Percentiles rank a stretch among this genome's conserved stretches.
These are phyloP conservation scores for Syzygium grande DNA, from an alignment of 345 rosid species.

Conservation along the genomic window DNA sequence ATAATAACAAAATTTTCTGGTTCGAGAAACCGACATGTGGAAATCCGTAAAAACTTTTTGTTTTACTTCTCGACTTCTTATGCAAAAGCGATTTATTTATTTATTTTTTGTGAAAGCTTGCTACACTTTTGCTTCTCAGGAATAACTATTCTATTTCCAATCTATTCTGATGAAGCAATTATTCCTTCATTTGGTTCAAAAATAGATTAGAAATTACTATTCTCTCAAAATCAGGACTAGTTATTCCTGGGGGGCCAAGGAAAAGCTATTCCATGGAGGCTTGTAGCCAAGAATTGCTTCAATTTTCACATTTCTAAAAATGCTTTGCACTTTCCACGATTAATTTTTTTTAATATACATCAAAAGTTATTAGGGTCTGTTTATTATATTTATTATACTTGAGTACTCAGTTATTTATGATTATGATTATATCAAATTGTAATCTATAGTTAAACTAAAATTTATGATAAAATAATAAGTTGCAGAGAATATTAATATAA, in stretches of 20 bases:
- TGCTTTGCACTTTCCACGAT: not conserved
- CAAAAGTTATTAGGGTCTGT: too few relatives aligned
- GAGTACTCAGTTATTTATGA: not conserved
- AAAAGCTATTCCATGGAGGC: not conserved
- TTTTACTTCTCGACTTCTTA: too few relatives aligned
- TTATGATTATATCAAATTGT: too few relatives aligned
- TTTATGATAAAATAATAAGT: too few relatives aligned
- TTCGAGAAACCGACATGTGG: not conserved
- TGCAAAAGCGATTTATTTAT: not conserved
- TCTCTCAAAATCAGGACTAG: not conserved
- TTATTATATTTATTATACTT: not conserved
- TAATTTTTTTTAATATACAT: too few relatives aligned
- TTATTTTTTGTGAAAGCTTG: not conserved
- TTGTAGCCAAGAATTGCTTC: not conserved
- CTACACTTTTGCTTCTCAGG: not conserved
- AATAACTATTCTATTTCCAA: not conserved
- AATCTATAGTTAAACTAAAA: too few relatives aligned
- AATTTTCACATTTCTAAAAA: not conserved
- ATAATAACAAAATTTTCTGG: not conserved
- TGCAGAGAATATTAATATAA: too few relatives aligned
- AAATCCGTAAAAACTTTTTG: too few relatives aligned
- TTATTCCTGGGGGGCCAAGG: too few relatives aligned
- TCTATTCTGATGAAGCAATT: not conserved
- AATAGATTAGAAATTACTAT: rapidly evolving
- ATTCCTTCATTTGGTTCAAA: not conserved